Base-by-base conservation (phyloP, 192 early-diverging fungal species). In the Lunasporangiospora selenospora region DNA sequence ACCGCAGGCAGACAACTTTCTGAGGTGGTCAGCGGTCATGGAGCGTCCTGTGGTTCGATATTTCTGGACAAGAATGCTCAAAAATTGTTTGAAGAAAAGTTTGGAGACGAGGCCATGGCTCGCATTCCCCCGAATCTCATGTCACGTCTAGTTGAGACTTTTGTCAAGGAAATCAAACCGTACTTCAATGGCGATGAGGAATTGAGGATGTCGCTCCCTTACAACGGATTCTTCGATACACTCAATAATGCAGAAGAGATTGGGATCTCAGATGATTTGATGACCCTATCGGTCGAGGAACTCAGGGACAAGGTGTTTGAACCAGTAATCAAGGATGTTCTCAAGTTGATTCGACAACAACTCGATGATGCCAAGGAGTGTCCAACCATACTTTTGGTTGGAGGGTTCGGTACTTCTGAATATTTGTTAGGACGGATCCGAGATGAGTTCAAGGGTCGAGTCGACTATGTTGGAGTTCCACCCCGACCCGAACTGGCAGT, bases 361-460 rank as follows among this genome's bases (percentile, higher is more conserved):
- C 33, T 81, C 15, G 30, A 33, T 7, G 43, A 56, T 38, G 21
- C 47, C 2, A 38, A 49, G 15, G 33, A 29, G 4, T 10, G 67
- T n/a, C 66, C 73, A 33, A 65, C 75, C 16, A 65, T 81, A 15
- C 70, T 81, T 43, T 32, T 81, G 6, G 79, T 81, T 23, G 79
- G 79, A 61, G 79, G 79, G 0, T 81, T 81, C 56, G 58, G 69
- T 10, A 55, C 71, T 1, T 81, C 79, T 41, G 75, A 77, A 41
- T 81, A 81, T 42, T 36, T 81, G 3, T 69, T 62, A 49, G 71
- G 69, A 44, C 60, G 76, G 31, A 59, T 77, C 10, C 63, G 75
- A 32, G 36, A 81, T 41, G 59, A 75, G 46, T 78, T 81, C 57
- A 40, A 55, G 9, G 26, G 29, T 24, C 60, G 58, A 9, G 67